Base-by-base conservation (phyloP, 306 rosid species). In the Phaseolus lunatus region DNA sequence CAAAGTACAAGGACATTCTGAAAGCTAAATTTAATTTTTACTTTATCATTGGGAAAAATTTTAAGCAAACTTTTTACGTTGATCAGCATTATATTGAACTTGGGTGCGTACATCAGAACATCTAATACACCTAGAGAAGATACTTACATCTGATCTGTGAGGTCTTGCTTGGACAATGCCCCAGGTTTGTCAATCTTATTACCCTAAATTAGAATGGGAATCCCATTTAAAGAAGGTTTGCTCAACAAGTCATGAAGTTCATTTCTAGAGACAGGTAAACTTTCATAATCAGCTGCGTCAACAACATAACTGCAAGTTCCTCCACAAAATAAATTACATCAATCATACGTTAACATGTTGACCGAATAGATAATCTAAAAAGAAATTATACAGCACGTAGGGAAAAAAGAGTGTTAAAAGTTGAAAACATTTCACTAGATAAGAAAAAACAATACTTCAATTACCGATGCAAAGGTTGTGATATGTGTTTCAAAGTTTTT, bases 161-260 rank as follows among this genome's bases (percentile, higher is more conserved):
- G 79, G 66, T 75, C 90, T 68, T 82, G 61, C 79, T 87, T 66
- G 49, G 93, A 81, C 76, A 87, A 62, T 23, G 88, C 91, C 78
- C 79, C 93, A 8, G 81, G 82, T 75, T 85, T 83, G 89, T 90
- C 92, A 66, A 84, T 85, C 89, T 88, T 87, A 73, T 89, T 92
- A 64, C 93, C 89, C 67, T 86, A 62, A 56, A 92, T 81, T 78
- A 89, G 85, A 65, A 89, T 49, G 22, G 94, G 91, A 65, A 82
- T 87, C 2, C 90, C 89, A 86, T 67, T 83, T 58, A 90, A 83
- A 15, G 96, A 85, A 35, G 84, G 83, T 82, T 86, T 90, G 78
- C 88, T 84, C 80, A 87, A 76, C 81, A 88, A 76, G 79, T 88
- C 91, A 78, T 92, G 93, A 24, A 90, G 91, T 83, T 90, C 90